Percentiles rank a stretch among this genome's conserved stretches.
Conservation (phyloP, 352 stramenopile species). For the Pythium coloratum region DNA sequence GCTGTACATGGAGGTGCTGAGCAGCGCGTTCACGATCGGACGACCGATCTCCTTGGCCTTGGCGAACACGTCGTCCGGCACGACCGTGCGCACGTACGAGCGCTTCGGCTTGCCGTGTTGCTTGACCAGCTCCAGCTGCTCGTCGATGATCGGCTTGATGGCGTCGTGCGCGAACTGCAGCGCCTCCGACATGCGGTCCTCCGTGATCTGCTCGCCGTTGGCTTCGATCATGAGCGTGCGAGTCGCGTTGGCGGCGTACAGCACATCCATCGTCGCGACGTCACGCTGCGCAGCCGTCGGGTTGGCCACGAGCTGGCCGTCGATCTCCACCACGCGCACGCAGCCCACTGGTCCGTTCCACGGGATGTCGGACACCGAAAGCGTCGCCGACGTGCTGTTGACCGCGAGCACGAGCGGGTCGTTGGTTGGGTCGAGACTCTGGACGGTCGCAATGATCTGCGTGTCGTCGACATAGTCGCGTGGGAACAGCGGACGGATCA, state of each 20-base stretch:
- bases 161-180: conserved; percentile 74
- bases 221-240: conserved; percentile 90
- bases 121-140: conserved; percentile 56
- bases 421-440: conserved; percentile 83
- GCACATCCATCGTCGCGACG: conserved; percentile 70
- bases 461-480: conserved; percentile 95
- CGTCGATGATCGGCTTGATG: conserved; percentile 55
- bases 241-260: conserved; percentile 80
- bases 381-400: conserved; percentile 86
- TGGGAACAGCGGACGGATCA: conserved; percentile 94
- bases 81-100: conserved; percentile 44
- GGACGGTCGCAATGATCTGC: conserved; percentile 91
- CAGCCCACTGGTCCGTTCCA: conserved; percentile 89
- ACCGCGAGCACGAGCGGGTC: conserved; percentile 88
- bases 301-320: conserved; percentile 92
- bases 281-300: conserved; percentile 74
- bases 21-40: conserved; percentile 39
- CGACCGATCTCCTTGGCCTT: conserved; percentile 56
- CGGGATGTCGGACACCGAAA: conserved; percentile 87
- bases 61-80: conserved; percentile 50
- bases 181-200: conserved; percentile 72
- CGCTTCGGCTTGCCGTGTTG: conserved; percentile 73
- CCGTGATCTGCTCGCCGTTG: conserved; percentile 69
- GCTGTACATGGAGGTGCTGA: conserved; percentile 32
- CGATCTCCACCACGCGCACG: conserved; percentile 83